Evolutionary conservation across 345 rosid genomes (phyloP).

Genomic region (Theobroma cacao): DNA sequence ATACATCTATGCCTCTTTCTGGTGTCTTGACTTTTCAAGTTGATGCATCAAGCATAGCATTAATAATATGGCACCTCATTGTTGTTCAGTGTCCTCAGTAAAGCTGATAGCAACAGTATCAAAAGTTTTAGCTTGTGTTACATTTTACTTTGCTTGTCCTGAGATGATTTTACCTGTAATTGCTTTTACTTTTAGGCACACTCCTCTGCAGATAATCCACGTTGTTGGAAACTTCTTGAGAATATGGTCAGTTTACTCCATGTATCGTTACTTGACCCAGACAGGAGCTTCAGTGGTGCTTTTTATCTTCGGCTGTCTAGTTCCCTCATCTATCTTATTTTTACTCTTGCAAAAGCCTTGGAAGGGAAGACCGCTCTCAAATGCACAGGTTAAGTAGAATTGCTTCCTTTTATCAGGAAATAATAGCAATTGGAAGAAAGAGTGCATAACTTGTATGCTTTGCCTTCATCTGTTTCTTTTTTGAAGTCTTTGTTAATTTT

Average conservation of each 20-base stretch:
- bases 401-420: background rate
- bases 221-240: conserved; percentile 71
- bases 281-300: conserved; percentile 88
- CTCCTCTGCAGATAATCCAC: conserved; percentile 84
- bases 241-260: conserved; percentile 96
- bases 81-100: background rate
- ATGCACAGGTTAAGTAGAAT: conserved; percentile 62
- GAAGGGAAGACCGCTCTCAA: conserved; percentile 92
- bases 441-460: conserved; percentile 10
- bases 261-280: conserved; percentile 70
- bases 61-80: background rate
- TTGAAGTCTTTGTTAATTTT: conserved; percentile 24
- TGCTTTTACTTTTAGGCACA: conserved; percentile 49
- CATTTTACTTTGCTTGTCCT: background rate
- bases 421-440: conserved; percentile 1
- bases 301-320: conserved; percentile 82
- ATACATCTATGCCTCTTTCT: background rate
- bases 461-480: background rate
- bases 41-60: background rate
- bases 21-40: background rate
- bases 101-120: background rate
- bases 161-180: background rate
- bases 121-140: background rate
- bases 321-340: conserved; percentile 70
- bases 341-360: conserved; percentile 88